A percentile compares a stretch with the other conserved stretches of the same genome.
Conservation (phyloP, 1,284 basidiomycete species). For the Cryptococcus sp. region DNA sequence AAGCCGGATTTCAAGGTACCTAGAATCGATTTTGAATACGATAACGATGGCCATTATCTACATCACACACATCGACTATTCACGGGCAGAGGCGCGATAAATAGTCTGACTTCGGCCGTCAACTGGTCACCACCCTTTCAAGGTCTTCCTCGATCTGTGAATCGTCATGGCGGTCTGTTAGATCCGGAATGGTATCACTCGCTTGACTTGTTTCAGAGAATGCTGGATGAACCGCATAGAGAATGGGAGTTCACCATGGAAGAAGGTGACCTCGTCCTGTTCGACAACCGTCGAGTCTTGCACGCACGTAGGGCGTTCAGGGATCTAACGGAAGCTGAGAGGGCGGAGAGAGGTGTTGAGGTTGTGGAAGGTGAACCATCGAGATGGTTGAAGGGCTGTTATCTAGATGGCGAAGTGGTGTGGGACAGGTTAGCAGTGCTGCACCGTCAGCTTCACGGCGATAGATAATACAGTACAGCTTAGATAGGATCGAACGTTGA, state of each 20-base stretch:
- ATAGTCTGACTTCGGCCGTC: constrained; percentile 69
- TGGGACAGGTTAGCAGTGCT: constrained; percentile 53
- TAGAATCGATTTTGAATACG: constrained; percentile 77
- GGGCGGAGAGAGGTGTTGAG: constrained; percentile 25
- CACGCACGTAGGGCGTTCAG: constrained; percentile 81
- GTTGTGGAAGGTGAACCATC: constrained; percentile 54
- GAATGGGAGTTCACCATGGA: constrained; percentile 64
- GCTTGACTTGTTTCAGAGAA: constrained; percentile 59
- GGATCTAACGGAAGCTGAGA: constrained; percentile 43
- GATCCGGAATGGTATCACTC: constrained; percentile 56
- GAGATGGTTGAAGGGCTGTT: constrained; percentile 81
- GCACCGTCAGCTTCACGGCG: neutral
- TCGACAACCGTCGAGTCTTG: constrained; percentile 89
- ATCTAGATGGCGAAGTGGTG: constrained; percentile 73
- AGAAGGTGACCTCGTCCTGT: constrained; percentile 84
- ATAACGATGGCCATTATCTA: constrained; percentile 85
- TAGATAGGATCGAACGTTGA: neutral
- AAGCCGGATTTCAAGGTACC: constrained; percentile 54
- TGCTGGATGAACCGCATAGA: constrained; percentile 58
- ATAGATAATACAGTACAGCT: too few species aligned
- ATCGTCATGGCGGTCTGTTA: neutral
- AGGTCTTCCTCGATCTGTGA: constrained; percentile 48
- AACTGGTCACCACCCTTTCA: constrained; percentile 98
- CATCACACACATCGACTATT: constrained; percentile 59
- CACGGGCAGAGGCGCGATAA: neutral